Evolutionary conservation across 2,329 filamentous ascomycete species (phyloP).

Genomic region (Colletotrichum sp.): DNA sequence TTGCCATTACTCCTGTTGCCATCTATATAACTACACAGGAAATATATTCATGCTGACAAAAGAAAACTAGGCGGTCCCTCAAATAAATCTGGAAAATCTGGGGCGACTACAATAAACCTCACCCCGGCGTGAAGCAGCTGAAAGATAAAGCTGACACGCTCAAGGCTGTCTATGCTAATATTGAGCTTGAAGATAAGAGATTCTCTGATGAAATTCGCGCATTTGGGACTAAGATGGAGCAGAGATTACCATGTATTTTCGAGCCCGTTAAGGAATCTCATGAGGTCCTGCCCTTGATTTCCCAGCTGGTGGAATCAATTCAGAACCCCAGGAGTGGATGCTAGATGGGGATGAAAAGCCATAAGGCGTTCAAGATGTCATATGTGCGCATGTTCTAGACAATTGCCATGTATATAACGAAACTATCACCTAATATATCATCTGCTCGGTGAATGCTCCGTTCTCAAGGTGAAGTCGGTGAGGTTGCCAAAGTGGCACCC

Average conservation of each 20-base stretch:
- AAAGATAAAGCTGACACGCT: not conserved
- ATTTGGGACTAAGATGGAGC: not conserved
- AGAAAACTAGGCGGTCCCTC: fast-evolving
- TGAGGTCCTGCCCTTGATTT: not conserved
- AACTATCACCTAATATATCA: not conserved
- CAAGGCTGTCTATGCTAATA: not conserved
- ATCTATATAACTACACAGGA: fast-evolving
- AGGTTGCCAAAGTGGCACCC: not conserved
- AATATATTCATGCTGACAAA: fast-evolving
- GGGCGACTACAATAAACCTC: not conserved
- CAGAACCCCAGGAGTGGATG: fast-evolving
- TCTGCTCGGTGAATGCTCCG: not conserved
- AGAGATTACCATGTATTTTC: no score
- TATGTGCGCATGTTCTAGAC: not conserved
- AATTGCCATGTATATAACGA: not conserved
- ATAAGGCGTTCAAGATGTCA: not conserved
- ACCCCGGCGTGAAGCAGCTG: not conserved
- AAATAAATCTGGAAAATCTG: fast-evolving
- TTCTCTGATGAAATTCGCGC: not conserved
- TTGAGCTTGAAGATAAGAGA: not conserved
- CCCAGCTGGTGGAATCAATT: not conserved
- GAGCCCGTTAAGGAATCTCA: not conserved
- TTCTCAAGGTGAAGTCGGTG: not conserved
- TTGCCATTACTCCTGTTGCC: fast-evolving
- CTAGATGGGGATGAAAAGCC: not conserved